Conservation (phyloP, 768 basidiomycete genomes). For the Psilocybe subaeruginosa region DNA sequence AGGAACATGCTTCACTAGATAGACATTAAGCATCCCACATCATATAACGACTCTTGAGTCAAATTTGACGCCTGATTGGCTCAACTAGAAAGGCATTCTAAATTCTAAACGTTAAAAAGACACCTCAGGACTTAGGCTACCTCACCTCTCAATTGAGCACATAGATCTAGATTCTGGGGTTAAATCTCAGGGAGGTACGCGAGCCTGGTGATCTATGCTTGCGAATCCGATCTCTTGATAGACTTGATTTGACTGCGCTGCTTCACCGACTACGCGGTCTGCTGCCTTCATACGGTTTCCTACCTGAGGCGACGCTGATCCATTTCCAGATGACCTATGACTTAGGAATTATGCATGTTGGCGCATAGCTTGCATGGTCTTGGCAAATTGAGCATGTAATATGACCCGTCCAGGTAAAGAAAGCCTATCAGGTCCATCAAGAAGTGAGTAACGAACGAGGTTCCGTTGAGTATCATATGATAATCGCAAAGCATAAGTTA, state of each 20-base stretch:
- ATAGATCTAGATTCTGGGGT: not conserved
- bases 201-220: too few relatives aligned
- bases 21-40: too few relatives aligned
- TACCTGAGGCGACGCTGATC: not conserved
- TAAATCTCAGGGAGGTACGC: not conserved
- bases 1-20: not conserved
- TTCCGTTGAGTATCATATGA: not conserved
- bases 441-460: not conserved
- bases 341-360: not conserved
- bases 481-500: not conserved
- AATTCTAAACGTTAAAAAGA: not conserved
- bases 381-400: not conserved
- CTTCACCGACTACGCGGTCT: too few relatives aligned
- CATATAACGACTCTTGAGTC: not conserved
- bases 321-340: not conserved
- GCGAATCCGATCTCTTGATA: too few relatives aligned
- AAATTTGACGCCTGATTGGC: not conserved
- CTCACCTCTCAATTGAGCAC: not conserved
- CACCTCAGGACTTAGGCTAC: not conserved
- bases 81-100: not conserved
- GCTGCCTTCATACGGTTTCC: not conserved
- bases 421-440: too few relatives aligned
- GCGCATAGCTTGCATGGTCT: not conserved
- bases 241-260: too few relatives aligned
- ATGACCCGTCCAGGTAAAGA: not conserved